These are phyloP conservation scores for Globisporangium recalcitrans DNA, from an alignment of 352 stramenopile species.

Conservation along the genomic window DNA sequence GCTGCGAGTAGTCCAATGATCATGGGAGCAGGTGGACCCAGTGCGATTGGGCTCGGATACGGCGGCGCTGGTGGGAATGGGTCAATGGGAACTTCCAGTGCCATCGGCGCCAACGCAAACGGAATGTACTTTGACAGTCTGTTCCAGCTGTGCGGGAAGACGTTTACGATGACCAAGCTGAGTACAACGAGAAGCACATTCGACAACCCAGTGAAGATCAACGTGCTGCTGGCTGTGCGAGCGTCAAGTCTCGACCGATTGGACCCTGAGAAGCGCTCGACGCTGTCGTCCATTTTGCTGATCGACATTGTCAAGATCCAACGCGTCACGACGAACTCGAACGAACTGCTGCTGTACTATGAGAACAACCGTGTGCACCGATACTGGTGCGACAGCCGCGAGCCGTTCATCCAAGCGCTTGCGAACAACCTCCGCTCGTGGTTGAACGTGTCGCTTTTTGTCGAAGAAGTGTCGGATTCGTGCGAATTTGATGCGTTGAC, in stretches of 20 bases:
- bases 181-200: slow-evolving; percentile 71
- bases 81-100: slow-evolving; percentile 5
- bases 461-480: slow-evolving; percentile 81
- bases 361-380: slow-evolving; percentile 84
- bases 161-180: slow-evolving; percentile 80
- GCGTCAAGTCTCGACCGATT: slow-evolving; percentile 74
- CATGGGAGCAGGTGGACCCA: slow-evolving; percentile 22
- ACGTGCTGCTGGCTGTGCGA: slow-evolving; percentile 70
- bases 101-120: slow-evolving; percentile 27
- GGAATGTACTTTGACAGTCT: slow-evolving; percentile 87
- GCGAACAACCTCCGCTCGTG: slow-evolving; percentile 85
- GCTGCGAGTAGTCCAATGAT: slow-evolving; percentile 37
- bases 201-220: slow-evolving; percentile 60
- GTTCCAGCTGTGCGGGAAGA: slow-evolving; percentile 83
- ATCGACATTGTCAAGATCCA: slow-evolving; percentile 89
- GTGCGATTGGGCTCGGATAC: slow-evolving; percentile 24
- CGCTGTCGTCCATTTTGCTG: slow-evolving; percentile 75
- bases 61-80: slow-evolving; percentile 23
- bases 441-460: slow-evolving; percentile 73
- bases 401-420: slow-evolving; percentile 84
- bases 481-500: slow-evolving; percentile 81
- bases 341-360: slow-evolving; percentile 79
- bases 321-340: slow-evolving; percentile 78
- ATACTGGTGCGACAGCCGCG: slow-evolving; percentile 83
- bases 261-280: slow-evolving; percentile 54